phyloP scores from a whole-genome alignment of 2,329 filamentous ascomycete species.

The Colletotrichum abscissum region DNA sequence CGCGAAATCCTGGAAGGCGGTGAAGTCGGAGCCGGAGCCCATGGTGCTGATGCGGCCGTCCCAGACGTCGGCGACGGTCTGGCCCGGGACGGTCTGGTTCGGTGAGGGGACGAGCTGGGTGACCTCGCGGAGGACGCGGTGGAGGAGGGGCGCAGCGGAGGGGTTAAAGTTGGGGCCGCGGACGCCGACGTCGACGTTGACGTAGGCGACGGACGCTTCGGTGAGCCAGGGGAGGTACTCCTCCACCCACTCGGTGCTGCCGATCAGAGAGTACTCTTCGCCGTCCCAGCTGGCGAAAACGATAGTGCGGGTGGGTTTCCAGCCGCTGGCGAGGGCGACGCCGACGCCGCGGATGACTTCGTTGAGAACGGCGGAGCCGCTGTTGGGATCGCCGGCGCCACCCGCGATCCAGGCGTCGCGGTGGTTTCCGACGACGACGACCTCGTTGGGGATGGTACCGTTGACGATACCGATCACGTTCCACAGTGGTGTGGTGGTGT shows the following conservation, averaged over 20 bases:
- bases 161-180: conserved; percentile 72
- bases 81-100: conserved; percentile 78
- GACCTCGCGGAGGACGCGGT: conserved; percentile 77
- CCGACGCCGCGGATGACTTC: conserved; percentile 83
- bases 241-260: conserved; percentile 93
- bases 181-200: conserved; percentile 86
- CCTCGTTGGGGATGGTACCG: conserved; percentile 85
- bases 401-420: conserved; percentile 90
- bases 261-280: conserved; percentile 87
- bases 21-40: conserved; percentile 80
- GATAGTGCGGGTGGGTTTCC: conserved; percentile 81
- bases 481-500: conserved; percentile 85
- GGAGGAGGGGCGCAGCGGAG: conserved; percentile 79
- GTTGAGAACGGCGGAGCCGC: conserved; percentile 81
- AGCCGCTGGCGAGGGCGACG: conserved; percentile 70
- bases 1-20: conserved; percentile 79
- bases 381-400: conserved; percentile 86
- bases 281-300: conserved; percentile 89
- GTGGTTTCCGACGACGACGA: conserved; percentile 92
- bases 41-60: conserved; percentile 70
- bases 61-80: conserved; percentile 80
- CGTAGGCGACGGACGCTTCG: conserved; percentile 79
- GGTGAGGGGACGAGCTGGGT: conserved; percentile 73
- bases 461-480: conserved; percentile 94
- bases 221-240: conserved; percentile 87